A percentile compares a stretch with the other conserved stretches of the same genome.
phyloP scores from a whole-genome alignment of 2,329 filamentous ascomycete species.

The Colletotrichum limetticola region DNA sequence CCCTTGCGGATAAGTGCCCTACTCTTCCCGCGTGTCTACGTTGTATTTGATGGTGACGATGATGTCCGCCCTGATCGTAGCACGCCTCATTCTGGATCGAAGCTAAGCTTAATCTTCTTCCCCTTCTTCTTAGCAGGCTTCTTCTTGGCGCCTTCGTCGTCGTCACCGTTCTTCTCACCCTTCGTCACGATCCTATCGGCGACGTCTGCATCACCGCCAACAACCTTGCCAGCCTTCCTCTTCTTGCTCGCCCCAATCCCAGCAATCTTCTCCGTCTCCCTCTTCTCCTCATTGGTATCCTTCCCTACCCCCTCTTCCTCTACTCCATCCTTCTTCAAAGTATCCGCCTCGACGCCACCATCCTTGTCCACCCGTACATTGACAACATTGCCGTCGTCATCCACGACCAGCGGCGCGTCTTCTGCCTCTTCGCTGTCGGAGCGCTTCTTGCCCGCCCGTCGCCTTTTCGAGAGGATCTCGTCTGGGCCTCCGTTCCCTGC shows the following conservation, averaged over 20 bases:
- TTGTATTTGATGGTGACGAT: not conserved
- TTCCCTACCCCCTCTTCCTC: constrained; percentile 37
- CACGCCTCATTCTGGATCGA: constrained; percentile 45
- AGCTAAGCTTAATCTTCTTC: constrained; percentile 76
- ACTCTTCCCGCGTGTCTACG: not conserved
- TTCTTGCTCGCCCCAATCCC: constrained; percentile 61
- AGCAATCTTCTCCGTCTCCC: constrained; percentile 49
- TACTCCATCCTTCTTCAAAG: constrained; percentile 39
- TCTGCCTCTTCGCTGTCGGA: constrained; percentile 78
- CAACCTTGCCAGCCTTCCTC: constrained; percentile 63
- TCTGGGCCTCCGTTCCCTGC: constrained; percentile 61
- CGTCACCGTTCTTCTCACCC: constrained; percentile 60
- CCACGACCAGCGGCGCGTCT: constrained; percentile 79
- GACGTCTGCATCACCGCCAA: constrained; percentile 49
- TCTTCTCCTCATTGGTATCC: constrained; percentile 37
- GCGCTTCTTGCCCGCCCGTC: constrained; percentile 63
- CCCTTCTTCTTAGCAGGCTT: constrained; percentile 55
- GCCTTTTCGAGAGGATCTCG: constrained; percentile 60
- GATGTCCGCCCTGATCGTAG: not conserved
- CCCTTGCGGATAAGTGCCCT: not conserved
- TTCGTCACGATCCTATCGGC: constrained; percentile 51
- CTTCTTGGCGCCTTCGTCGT: constrained; percentile 39
- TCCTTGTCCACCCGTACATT: constrained; percentile 57
- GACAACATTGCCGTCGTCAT: constrained; percentile 76
- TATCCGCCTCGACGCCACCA: constrained; percentile 50